Conservation (phyloP, 1,284 basidiomycete genomes). For the Trichosporon asahii region DNA sequence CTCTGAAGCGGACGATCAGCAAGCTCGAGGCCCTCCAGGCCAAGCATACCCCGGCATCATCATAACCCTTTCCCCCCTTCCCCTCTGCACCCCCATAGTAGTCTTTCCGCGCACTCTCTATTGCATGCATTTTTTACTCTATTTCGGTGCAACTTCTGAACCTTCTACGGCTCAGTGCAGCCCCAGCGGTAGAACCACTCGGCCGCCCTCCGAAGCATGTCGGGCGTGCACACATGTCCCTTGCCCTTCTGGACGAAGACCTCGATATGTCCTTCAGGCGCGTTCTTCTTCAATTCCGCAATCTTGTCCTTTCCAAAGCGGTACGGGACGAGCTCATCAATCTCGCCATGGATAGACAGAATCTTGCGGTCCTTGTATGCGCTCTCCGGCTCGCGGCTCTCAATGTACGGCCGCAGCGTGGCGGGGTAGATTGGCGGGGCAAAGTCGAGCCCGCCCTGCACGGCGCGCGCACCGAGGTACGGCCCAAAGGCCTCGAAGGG, state of each 20-base stretch:
- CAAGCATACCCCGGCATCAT: background rate
- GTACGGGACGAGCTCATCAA: conserved; percentile 48
- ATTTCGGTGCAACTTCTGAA: background rate
- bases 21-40: conserved; percentile 1
- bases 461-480: conserved; percentile 60
- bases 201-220: conserved; percentile 47
- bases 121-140: conserved; percentile 1
- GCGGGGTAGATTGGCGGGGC: conserved; percentile 62
- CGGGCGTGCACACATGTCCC: conserved; percentile 49
- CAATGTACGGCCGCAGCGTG: conserved; percentile 57
- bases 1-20: conserved; percentile 52
- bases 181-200: conserved; percentile 51
- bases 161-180: conserved; percentile 22
- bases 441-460: conserved; percentile 52
- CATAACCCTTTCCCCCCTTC: background rate
- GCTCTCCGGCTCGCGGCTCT: conserved; percentile 53
- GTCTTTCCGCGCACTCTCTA: background rate
- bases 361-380: conserved; percentile 68
- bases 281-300: conserved; percentile 29
- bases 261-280: conserved; percentile 31
- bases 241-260: conserved; percentile 46
- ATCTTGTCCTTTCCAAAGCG: conserved; percentile 39
- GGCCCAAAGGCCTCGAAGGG: conserved; percentile 66
- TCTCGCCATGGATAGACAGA: conserved; percentile 60
- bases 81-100: too few relatives aligned